These are phyloP conservation scores for Alternaria novae-zelandiae DNA, from an alignment of 2,329 filamentous ascomycete species.

Conservation along the genomic window DNA sequence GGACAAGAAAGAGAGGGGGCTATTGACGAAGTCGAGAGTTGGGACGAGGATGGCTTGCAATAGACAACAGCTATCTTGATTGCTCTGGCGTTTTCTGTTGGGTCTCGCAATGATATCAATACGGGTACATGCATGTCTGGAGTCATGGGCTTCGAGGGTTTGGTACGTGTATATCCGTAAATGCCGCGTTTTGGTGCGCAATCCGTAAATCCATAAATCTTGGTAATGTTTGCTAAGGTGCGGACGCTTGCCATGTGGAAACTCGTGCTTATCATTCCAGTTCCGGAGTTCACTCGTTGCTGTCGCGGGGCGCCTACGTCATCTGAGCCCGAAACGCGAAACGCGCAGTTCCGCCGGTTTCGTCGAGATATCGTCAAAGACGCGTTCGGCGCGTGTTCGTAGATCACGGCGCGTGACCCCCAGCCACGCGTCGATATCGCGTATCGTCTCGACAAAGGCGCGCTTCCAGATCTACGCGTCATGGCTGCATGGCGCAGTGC, in stretches of 20 bases:
- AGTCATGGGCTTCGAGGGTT: constrained; percentile 11
- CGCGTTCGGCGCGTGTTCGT: background rate
- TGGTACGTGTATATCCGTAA: constrained; percentile 17
- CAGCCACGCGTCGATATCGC: background rate
- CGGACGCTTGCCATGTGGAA: background rate
- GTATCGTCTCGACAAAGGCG: background rate
- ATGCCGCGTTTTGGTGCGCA: constrained; percentile 5
- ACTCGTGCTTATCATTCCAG: background rate
- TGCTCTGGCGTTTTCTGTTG: constrained; percentile 1
- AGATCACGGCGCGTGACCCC: background rate
- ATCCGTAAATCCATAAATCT: background rate
- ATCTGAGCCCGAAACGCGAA: background rate
- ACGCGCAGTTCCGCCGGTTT: background rate
- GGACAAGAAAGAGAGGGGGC: constrained; percentile 69
- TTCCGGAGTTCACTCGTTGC: background rate
- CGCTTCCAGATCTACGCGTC: background rate
- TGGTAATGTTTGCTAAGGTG: background rate
- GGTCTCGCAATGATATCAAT: constrained; percentile 4
- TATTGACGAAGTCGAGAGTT: constrained; percentile 86
- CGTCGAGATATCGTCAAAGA: background rate
- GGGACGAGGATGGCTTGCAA: constrained; percentile 65
- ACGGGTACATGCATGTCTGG: constrained; percentile 13
- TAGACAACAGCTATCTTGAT: background rate
- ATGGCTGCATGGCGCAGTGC: background rate
- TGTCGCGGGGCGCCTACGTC: background rate